Conservation (phyloP, 1,139 yeast genomes). For the Magnusiomyces tetraspermus region DNA sequence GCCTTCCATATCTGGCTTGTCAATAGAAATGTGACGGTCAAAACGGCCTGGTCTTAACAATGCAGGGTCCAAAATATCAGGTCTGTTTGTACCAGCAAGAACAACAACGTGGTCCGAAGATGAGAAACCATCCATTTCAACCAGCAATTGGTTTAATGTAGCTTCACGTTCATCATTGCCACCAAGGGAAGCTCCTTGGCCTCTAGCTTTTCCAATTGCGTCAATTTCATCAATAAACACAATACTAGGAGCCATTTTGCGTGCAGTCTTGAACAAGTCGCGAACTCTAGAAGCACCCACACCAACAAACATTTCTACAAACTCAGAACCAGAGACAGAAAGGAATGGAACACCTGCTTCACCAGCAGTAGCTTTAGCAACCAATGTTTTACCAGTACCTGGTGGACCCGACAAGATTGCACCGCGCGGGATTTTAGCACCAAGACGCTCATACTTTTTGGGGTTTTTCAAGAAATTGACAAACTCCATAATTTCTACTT, state of each 20-base stretch:
- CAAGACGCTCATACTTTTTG: conserved; percentile 74
- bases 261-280: conserved; percentile 84
- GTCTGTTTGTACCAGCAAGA: conserved; percentile 92
- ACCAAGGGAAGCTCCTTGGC: conserved; percentile 73
- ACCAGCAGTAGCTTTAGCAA: conserved; percentile 99
- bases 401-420: conserved; percentile 97
- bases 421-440: conserved; percentile 97
- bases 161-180: conserved; percentile 95
- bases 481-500: conserved; percentile 95
- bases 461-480: conserved; percentile 89
- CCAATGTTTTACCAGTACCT: conserved; percentile 94
- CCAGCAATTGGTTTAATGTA: conserved; percentile 85
- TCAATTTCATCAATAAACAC: conserved; percentile 95
- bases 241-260: conserved; percentile 87
- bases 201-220: conserved; percentile 93
- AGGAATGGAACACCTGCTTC: conserved; percentile 96
- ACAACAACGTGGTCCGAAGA: conserved; percentile 90
- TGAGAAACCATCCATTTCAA: conserved; percentile 96
- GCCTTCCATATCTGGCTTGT: conserved; percentile 87
- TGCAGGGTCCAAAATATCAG: conserved; percentile 88
- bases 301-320: conserved; percentile 98
- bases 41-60: conserved; percentile 94
- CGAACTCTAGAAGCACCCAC: conserved; percentile 99
- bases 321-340: conserved; percentile 93
- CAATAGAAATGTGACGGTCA: conserved; percentile 86